Base-by-base conservation (phyloP, 176 grass and related monocot species). In the Thalia dealbata region DNA sequence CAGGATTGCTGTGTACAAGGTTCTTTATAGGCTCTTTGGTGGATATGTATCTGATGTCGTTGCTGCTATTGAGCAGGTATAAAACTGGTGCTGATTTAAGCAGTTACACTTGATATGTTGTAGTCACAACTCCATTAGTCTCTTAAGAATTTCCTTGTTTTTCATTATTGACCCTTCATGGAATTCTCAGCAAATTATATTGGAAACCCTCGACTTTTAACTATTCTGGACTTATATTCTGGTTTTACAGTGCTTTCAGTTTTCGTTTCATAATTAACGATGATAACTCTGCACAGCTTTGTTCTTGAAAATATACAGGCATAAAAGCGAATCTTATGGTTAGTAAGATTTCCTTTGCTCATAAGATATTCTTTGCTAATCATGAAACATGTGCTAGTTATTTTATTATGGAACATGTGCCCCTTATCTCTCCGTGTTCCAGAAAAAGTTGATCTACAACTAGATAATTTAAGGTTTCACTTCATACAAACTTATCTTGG, bases 41-140 rank as follows among this genome's bases (percentile, higher is more conserved):
- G 95, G 95, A 76, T 99, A 99, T 72, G 87, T 93, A 43, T 90
- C 95, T 74, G 95, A 99, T 78, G 95, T 99, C 68, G 95, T 99
- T 51, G 95, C 90, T 78, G 95, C 90, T 6, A 99, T 99, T 77
- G 95, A 99, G 75, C 95, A 99, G 86, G 89, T 92, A 86, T 83
- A 3, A 71, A 26, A 52, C 29, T 50, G 6, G 22, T 29, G 27
- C 27, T 22, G 23, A 29, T 67, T 42, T 19, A 3, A 10, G 3
- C 29, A 10, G 6, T 38, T 67, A 25, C 7, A 43, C 19, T 18
- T 7, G 16, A 19, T 3, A 43, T 32, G 65, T 44, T 10, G 5
- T 68, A 30, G 2, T 44, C 19, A 44, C 12, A 68, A 44, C 38
- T 43, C 65, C 44, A 23, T 18, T 65, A 4, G 30, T 29, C 62